Evolutionary conservation across 139 green algal species (phyloP).

Genomic region (Trebouxia sp.): DNA sequence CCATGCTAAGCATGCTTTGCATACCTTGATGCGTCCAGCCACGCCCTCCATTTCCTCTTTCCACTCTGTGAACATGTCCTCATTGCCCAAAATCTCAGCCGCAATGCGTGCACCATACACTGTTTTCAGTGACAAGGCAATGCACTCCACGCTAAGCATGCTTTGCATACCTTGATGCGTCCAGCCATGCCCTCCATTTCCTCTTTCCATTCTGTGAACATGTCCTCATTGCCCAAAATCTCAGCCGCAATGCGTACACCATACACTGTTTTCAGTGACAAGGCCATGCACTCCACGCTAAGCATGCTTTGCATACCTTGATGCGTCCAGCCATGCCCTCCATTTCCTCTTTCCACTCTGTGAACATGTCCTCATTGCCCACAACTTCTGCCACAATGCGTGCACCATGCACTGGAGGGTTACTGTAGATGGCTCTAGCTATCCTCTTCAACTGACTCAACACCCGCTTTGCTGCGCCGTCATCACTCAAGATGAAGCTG

Average conservation of each 20-base stretch:
- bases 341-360: conserved; percentile 96
- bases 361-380: conserved; percentile 76
- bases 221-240: conserved; percentile 74
- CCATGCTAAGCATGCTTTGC: too few species aligned
- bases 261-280: conserved; percentile 51
- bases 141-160: conserved; percentile 84
- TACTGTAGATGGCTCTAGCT: conserved; percentile 89
- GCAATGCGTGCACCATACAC: conserved; percentile 87
- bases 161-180: conserved; percentile 73
- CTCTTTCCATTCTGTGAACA: conserved; percentile 91
- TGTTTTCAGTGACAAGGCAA: conserved; percentile 80
- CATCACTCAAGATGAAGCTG: conserved; percentile 73
- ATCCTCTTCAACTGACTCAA: conserved; percentile 95
- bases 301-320: conserved; percentile 59
- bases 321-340: conserved; percentile 94
- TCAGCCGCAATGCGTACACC: conserved; percentile 87
- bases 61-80: conserved; percentile 87
- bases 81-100: conserved; percentile 76
- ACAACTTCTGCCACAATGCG: conserved; percentile 91
- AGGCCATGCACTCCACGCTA: background rate
- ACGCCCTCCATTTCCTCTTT: conserved; percentile 94
- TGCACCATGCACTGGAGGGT: conserved; percentile 87
- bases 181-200: conserved; percentile 97
- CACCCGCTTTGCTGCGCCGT: conserved; percentile 66
- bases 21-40: conserved; percentile 88